Percentiles rank a stretch among this genome's conserved stretches.
phyloP scores from a whole-genome alignment of 2,329 filamentous ascomycete genomes.

The Mariannaea sp. region DNA sequence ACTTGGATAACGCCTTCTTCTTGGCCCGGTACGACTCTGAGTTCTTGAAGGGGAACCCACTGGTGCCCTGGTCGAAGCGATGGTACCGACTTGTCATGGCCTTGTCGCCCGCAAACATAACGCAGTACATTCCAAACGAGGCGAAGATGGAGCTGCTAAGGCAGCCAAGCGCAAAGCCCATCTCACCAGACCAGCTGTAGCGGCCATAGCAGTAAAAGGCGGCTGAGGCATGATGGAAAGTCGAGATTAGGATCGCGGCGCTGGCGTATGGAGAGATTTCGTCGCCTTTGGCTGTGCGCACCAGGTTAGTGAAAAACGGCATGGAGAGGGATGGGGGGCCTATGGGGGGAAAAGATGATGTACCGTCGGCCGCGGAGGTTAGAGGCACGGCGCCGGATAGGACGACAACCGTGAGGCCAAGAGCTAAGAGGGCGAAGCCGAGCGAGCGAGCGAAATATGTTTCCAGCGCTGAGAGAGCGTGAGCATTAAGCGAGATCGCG shows the following conservation, averaged over 20 bases:
- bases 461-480: slow-evolving; percentile 55
- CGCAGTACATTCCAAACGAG: slow-evolving; percentile 52
- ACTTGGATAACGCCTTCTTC: slow-evolving; percentile 44
- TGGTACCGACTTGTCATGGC: slow-evolving; percentile 45
- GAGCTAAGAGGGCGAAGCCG: slow-evolving; percentile 67
- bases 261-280: slow-evolving; percentile 64
- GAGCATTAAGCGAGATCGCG: too few relatives aligned
- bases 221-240: slow-evolving; percentile 65
- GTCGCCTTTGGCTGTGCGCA: slow-evolving; percentile 27
- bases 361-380: slow-evolving; percentile 53
- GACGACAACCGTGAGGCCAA: slow-evolving; percentile 68
- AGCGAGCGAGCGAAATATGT: slow-evolving; percentile 75
- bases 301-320: neutral
- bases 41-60: slow-evolving; percentile 48
- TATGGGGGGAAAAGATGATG: slow-evolving; percentile 9
- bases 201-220: slow-evolving; percentile 72
- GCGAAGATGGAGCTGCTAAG: slow-evolving; percentile 62
- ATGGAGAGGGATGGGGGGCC: too few relatives aligned
- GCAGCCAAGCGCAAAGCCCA: slow-evolving; percentile 65
- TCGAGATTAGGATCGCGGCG: slow-evolving; percentile 69
- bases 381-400: slow-evolving; percentile 74
- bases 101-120: slow-evolving; percentile 47
- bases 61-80: slow-evolving; percentile 47
- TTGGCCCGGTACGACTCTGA: slow-evolving; percentile 44
- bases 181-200: slow-evolving; percentile 61